A percentile compares a stretch with the other conserved stretches of the same genome.
These are phyloP conservation scores for Stylosanthes scabra DNA, from an alignment of 331 rosid genomes.

Conservation along the genomic window DNA sequence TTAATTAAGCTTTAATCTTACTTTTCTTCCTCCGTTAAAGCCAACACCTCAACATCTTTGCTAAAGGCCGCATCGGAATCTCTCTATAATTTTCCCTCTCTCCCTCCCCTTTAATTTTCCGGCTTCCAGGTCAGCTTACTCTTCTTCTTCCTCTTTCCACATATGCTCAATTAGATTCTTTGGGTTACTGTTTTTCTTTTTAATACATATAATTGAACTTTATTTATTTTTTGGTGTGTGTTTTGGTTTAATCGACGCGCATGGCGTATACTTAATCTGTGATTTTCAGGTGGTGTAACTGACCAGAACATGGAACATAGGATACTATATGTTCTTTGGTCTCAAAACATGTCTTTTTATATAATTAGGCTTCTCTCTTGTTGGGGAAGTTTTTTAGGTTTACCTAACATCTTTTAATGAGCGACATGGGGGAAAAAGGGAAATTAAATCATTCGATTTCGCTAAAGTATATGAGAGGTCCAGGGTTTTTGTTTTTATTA, in stretches of 20 bases:
- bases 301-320: slow-evolving; percentile 12
- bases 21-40: slow-evolving; percentile 20
- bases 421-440: slow-evolving; percentile 2
- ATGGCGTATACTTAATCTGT: not conserved
- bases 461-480: not conserved
- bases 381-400: slow-evolving; percentile 8
- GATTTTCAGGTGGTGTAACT: slow-evolving; percentile 16
- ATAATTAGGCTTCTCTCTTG: not conserved
- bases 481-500: not conserved
- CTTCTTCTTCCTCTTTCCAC: not conserved
- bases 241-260: not conserved
- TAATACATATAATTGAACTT: not conserved
- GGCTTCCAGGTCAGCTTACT: slow-evolving; percentile 42
- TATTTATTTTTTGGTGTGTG: not conserved
- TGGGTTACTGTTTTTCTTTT: no score
- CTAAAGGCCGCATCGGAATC: slow-evolving; percentile 50
- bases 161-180: not conserved
- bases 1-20: slow-evolving; percentile 29
- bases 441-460: slow-evolving; percentile 7
- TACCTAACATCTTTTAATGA: not conserved
- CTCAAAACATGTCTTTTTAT: not conserved
- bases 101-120: not conserved
- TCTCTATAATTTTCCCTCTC: not conserved
- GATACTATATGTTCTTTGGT: not conserved
- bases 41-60: slow-evolving; percentile 38